Percentiles rank a stretch among this genome's conserved stretches.
Conservation (phyloP, 2,329 filamentous ascomycete species). For the Phoma sp. region DNA sequence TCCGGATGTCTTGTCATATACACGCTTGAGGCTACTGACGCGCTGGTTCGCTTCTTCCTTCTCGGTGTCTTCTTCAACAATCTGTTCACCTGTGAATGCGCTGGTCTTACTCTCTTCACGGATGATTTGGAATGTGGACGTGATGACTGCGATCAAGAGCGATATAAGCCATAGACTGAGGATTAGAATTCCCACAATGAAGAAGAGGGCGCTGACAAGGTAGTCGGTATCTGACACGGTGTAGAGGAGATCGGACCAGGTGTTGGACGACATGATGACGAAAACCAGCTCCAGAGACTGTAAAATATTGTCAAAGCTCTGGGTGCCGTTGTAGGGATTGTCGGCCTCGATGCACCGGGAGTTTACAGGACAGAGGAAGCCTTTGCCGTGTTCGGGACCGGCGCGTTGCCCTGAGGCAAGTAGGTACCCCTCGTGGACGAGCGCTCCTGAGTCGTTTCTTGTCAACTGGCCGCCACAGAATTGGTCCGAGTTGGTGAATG, state of each 20-base stretch:
- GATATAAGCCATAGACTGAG: conserved; percentile 97
- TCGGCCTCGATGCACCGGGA: conserved; percentile 81
- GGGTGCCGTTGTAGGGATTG: conserved; percentile 82
- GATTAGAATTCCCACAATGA: conserved; percentile 77
- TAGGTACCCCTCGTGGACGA: conserved; percentile 68
- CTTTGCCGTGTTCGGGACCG: conserved; percentile 66
- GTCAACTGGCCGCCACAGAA: conserved; percentile 84
- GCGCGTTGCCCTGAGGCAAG: conserved; percentile 46
- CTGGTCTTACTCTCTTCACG: conserved; percentile 93
- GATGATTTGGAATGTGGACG: conserved; percentile 97
- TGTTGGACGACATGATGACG: conserved; percentile 98
- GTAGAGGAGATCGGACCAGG: conserved; percentile 94
- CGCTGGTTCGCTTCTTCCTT: conserved; percentile 49
- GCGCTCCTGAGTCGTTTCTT: conserved; percentile 58
- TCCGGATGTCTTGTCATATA: conserved; percentile 76
- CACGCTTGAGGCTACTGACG: conserved; percentile 65
- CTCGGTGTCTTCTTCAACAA: conserved; percentile 47
- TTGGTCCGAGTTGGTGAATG: conserved; percentile 66
- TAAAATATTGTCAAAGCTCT: conserved; percentile 94
- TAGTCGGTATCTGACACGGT: conserved; percentile 92
- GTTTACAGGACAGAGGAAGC: conserved; percentile 83
- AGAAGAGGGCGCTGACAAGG: conserved; percentile 80
- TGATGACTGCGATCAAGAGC: conserved; percentile 93
- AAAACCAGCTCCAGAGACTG: conserved; percentile 94
- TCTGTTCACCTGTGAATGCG: conserved; percentile 82